These are phyloP conservation scores for Eucalyptus victrix DNA, from an alignment of 345 rosid genomes.

Conservation along the genomic window DNA sequence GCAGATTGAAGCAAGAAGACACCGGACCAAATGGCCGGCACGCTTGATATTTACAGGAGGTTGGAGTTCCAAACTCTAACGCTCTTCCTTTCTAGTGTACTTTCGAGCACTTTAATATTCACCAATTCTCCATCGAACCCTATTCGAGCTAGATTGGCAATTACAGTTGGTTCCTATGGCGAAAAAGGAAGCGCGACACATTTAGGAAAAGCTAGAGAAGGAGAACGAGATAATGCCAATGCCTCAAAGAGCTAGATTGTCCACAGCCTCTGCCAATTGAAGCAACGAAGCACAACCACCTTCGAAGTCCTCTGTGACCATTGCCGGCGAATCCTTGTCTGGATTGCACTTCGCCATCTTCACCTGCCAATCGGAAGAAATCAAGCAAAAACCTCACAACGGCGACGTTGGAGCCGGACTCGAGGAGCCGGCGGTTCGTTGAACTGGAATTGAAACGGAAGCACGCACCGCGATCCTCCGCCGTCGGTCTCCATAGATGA, in stretches of 20 bases:
- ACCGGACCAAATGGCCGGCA: neutral
- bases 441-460: neutral
- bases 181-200: neutral
- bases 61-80: too few relatives aligned
- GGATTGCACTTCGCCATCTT: neutral
- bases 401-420: rapidly evolving
- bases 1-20: neutral
- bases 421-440: too few relatives aligned
- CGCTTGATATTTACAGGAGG: too few relatives aligned
- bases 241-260: neutral
- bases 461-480: neutral
- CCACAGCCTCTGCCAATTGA: neutral
- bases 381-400: neutral
- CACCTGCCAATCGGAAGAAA: neutral
- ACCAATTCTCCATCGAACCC: neutral
- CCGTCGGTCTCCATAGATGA: neutral
- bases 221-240: too few relatives aligned
- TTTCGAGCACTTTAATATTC: too few relatives aligned
- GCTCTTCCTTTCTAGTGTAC: neutral
- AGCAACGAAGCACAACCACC: neutral
- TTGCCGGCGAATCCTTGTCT: neutral
- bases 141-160: neutral
- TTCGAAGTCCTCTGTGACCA: neutral
- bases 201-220: neutral
- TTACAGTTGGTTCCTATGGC: neutral